These are phyloP conservation scores for Phytophthora cactorum DNA, from an alignment of 352 stramenopile species.

Conservation along the genomic window DNA sequence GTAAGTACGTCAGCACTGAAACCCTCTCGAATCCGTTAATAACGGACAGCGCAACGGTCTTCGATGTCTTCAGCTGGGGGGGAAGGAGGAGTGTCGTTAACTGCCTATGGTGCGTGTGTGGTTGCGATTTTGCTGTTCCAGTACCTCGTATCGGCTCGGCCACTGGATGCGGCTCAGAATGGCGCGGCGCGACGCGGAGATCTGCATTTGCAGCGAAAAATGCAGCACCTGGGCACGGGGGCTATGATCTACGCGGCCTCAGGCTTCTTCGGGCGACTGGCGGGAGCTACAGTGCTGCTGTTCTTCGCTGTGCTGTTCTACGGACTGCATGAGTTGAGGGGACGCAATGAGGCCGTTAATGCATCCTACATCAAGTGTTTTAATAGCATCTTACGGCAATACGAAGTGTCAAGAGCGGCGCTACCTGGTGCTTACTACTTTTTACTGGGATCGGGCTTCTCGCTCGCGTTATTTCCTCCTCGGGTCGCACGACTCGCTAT, in stretches of 20 bases:
- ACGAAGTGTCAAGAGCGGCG: slow-evolving; percentile 43
- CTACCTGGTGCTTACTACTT: slow-evolving; percentile 73
- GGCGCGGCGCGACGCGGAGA: slow-evolving; percentile 29
- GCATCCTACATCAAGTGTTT: slow-evolving; percentile 51
- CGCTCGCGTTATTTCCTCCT: slow-evolving; percentile 43
- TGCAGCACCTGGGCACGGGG: slow-evolving; percentile 58
- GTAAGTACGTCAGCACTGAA: background rate
- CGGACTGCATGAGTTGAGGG: slow-evolving; percentile 41
- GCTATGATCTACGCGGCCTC: slow-evolving; percentile 53
- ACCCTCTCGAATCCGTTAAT: slow-evolving; percentile 11
- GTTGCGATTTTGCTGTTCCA: slow-evolving; percentile 45
- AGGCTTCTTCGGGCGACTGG: slow-evolving; percentile 26
- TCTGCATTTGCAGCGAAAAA: slow-evolving; percentile 55
- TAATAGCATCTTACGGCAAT: slow-evolving; percentile 46
- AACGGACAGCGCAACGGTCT: slow-evolving; percentile 11
- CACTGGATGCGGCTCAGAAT: background rate
- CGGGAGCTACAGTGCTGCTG: slow-evolving; percentile 37
- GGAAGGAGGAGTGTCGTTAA: slow-evolving; percentile 20
- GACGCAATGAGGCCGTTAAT: slow-evolving; percentile 35
- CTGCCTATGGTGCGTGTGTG: slow-evolving; percentile 24
- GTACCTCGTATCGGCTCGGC: slow-evolving; percentile 37
- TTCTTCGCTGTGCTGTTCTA: slow-evolving; percentile 46
- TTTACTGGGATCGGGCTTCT: slow-evolving; percentile 51
- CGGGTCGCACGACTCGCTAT: slow-evolving; percentile 56
- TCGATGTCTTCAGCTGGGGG: slow-evolving; percentile 8